Base-by-base conservation (phyloP, 331 rosid genomes). In the Telfairia occidentalis region DNA sequence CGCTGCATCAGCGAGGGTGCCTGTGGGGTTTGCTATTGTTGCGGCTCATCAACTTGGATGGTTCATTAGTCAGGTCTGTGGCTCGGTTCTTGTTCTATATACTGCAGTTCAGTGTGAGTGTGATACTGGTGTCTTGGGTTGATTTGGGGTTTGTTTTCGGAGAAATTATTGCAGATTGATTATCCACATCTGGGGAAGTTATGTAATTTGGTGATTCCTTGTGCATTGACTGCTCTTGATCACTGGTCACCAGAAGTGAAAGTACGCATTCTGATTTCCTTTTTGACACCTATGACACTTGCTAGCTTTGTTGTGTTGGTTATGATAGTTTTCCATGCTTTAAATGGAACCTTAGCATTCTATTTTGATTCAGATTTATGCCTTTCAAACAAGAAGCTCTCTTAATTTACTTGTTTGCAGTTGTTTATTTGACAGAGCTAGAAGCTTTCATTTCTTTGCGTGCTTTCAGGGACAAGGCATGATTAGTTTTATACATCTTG, bases 231-330 rank as follows among this genome's bases (percentile, higher is more conserved):
- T 34, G 86, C 92, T 61, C 84, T 90, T 13, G 98, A 94, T 85
- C 98, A 95, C 77, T 95, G 97, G 98, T 91, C 97, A 4, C 87
- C 96, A 0, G 97, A 81, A 64, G 90, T 95, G 84, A 95, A 95
- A 88, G 98, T 91, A 88, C 48, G 90, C 45, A 11, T 71, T 55
- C 19, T 5, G 3, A 29, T 66, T 61, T 38, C 9, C 5, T 38
- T 77, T 34, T 12, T 65, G 30, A 34, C 2, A 37, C 10, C 23
- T 43, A 18, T 40, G 74, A 28, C 46, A 46, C 55, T 43, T 58
- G 65, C 18, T 28, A 32, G 11, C 29, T 72, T 11, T 72, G 63
- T 48, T 49, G 46, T 72, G 63, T 48, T 49, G 46, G 19, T 49
- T 18, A 2, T 72, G 30, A 49, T 48, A 18, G 29, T 35, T 9